Evolutionary conservation across 2,329 filamentous ascomycete species (phyloP).

Genomic region (Apiospora malaysiana): DNA sequence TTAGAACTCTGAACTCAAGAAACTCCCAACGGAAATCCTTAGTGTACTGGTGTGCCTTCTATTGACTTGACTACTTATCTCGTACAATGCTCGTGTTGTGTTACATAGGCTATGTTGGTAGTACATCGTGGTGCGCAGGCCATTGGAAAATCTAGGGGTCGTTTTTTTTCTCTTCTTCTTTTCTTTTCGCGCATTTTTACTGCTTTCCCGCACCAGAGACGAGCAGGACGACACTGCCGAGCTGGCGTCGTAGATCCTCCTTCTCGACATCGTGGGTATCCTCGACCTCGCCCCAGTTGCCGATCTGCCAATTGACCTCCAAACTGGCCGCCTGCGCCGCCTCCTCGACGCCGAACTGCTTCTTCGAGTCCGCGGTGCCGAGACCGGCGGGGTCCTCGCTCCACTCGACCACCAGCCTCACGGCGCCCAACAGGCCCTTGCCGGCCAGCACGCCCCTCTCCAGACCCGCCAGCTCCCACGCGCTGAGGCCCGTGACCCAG

Average conservation of each 20-base stretch:
- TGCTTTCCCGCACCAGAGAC: conserved; percentile 64
- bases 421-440: conserved; percentile 83
- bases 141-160: neutral
- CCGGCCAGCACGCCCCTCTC: conserved; percentile 84
- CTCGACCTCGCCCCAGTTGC: conserved; percentile 95
- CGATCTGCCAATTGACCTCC: conserved; percentile 90
- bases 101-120: neutral
- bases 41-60: neutral
- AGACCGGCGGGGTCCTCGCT: conserved; percentile 70
- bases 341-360: conserved; percentile 78
- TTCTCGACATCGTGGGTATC: conserved; percentile 97
- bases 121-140: neutral
- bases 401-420: conserved; percentile 84
- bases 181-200: neutral
- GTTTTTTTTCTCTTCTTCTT: no score
- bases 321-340: conserved; percentile 78
- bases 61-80: neutral
- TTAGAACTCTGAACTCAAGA: neutral
- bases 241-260: conserved; percentile 85
- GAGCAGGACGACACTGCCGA: conserved; percentile 85
- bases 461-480: conserved; percentile 85
- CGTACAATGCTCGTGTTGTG: neutral
- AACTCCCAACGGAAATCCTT: neutral
- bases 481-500: conserved; percentile 75
- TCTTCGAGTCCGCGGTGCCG: conserved; percentile 43